These are phyloP conservation scores for Cucurbita ficifolia DNA, from an alignment of 306 rosid species.

Conservation along the genomic window DNA sequence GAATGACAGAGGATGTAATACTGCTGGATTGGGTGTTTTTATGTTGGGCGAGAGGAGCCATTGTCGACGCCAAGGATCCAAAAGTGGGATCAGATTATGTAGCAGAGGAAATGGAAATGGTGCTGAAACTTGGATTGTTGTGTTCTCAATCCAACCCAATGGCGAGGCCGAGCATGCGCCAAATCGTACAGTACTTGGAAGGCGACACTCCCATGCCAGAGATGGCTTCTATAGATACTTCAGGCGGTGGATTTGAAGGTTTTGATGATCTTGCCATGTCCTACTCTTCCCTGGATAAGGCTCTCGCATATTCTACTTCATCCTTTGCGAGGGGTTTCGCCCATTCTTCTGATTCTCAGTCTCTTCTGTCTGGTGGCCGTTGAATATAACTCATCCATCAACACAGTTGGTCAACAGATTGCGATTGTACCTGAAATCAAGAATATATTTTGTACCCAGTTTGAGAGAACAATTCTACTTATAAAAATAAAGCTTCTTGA, in stretches of 20 bases:
- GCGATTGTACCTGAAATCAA: neutral
- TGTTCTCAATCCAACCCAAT: slow-evolving; percentile 16
- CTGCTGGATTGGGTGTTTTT: slow-evolving; percentile 19
- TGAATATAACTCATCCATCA: neutral
- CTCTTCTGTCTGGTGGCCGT: slow-evolving; percentile 7
- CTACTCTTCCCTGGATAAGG: neutral
- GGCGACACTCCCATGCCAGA: neutral
- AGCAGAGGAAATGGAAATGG: slow-evolving; percentile 19
- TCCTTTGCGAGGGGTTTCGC: neutral
- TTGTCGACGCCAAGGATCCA: slow-evolving; percentile 11
- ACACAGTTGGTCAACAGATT: neutral
- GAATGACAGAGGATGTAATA: slow-evolving; percentile 1
- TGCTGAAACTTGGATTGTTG: slow-evolving; percentile 20
- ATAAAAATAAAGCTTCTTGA: no score
- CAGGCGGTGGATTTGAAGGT: neutral
- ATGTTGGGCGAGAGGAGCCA: slow-evolving; percentile 4
- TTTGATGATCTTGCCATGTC: neutral
- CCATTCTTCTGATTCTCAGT: neutral
- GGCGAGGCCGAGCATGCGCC: slow-evolving; percentile 22
- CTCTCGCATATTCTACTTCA: neutral
- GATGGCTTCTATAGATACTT: neutral
- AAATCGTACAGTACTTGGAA: slow-evolving; percentile 20
- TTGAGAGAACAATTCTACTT: no score
- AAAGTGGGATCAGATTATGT: neutral
- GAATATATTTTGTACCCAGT: neutral